Conservation (phyloP, 352 stramenopile species). For the Globisporangium canariense region DNA sequence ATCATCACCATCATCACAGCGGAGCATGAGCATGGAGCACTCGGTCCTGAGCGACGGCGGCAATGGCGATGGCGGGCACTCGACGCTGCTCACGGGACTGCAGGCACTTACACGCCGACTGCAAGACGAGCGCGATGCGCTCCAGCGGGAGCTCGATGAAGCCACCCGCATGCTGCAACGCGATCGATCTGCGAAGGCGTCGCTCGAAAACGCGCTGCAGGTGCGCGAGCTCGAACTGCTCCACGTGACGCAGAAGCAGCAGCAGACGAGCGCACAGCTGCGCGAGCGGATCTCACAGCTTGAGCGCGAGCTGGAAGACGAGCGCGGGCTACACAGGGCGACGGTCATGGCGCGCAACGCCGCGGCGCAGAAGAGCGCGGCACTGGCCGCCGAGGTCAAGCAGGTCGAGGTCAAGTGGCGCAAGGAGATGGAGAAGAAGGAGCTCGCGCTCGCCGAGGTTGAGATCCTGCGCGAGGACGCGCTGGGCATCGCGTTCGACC, state of each 20-base stretch:
- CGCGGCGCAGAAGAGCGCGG: constrained; percentile 50
- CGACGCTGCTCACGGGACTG: constrained; percentile 22
- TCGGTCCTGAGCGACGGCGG: background rate
- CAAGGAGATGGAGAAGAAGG: constrained; percentile 63
- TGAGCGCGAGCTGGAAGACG: constrained; percentile 64
- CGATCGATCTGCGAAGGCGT: constrained; percentile 32
- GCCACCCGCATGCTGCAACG: constrained; percentile 39
- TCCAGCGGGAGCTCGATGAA: constrained; percentile 48
- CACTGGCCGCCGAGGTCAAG: constrained; percentile 44
- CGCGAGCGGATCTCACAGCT: constrained; percentile 43
- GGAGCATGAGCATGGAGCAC: background rate
- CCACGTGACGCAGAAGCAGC: constrained; percentile 57
- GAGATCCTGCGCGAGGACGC: constrained; percentile 48
- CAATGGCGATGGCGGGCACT: constrained; percentile 1
- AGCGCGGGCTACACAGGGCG: constrained; percentile 48
- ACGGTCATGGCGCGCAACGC: constrained; percentile 46
- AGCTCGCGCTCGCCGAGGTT: constrained; percentile 44
- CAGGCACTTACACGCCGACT: constrained; percentile 58
- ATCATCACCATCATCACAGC: background rate
- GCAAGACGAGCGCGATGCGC: constrained; percentile 56
- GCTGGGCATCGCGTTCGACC: constrained; percentile 37
- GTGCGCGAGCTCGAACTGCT: constrained; percentile 64
- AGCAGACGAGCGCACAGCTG: constrained; percentile 46
- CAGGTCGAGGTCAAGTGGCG: constrained; percentile 54
- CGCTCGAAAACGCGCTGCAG: constrained; percentile 59